Evolutionary conservation across 495 filamentous ascomycete species (phyloP), one percentile per base, ranked within the genome.

Genomic region (Pseudoneurospora amorphoporcata): DNA sequence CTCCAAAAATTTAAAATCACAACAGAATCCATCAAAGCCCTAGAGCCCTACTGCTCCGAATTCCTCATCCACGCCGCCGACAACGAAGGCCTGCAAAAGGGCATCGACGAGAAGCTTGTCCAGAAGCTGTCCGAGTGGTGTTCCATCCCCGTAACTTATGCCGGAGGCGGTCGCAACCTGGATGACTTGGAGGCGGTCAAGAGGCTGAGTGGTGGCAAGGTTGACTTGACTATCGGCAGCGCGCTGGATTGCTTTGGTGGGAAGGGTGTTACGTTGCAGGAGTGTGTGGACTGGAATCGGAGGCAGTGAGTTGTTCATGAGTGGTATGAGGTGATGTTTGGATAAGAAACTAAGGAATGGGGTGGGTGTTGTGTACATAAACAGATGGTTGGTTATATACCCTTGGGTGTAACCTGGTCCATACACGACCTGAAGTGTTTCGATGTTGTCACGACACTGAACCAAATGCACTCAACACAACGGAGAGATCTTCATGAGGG

Each of bases 31-130:
- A 97, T 99, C 70, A 86, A 86, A 19, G 79, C 88, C 14, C 84
- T 98, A 9, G 94, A 97, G 77, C 91, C 91, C 12, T 95, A 93
- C 79, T 98, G 95, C 83, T 93, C 91, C 53, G 96, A 99, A 77
- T 98, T 99, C 80, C 85, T 99, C 68, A 93, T 99, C 76, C 96
- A 99, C 77, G 95, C 95, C n/a, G 95, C 96, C n/a, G 95, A 99
- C 79, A 94, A 95, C 71, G 95, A 98, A 79, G 95, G 95, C 9
- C 83, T 98, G 68, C 96, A 98, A 79, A 85, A 86, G 69, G 95
- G 95, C 38, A 91, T 99, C 69, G 96, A 99, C 75, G 91, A 95
- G 76, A 86, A 91, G 69, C 83, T 99, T 3, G 94, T 99, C 0
- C 81, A 86, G 70, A 88, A 84, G 71, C 82, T 99, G 68, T 91